Conservation (phyloP, 2,329 filamentous ascomycete genomes). For the Epichloe coenophiala region DNA sequence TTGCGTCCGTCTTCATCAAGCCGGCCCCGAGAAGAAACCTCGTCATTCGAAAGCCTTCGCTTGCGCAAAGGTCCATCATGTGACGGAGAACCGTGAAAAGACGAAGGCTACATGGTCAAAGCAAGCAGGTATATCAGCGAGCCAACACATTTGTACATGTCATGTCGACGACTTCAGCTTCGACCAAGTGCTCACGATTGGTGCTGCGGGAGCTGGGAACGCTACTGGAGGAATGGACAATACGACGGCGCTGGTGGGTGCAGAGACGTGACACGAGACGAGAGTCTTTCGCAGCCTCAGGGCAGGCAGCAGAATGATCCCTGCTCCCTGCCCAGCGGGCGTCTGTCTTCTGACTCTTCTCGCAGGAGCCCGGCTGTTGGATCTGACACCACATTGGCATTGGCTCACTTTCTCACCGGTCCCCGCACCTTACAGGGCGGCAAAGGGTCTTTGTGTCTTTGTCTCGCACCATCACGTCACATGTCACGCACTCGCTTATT, state of each 20-base stretch:
- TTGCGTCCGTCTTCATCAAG: not conserved
- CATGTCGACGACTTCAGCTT: not conserved
- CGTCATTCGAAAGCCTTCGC: not conserved
- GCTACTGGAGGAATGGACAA: not conserved
- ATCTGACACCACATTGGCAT: constrained; percentile 2
- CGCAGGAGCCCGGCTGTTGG: not conserved
- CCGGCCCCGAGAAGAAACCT: not conserved
- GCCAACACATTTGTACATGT: not conserved
- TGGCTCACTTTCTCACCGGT: constrained; percentile 12
- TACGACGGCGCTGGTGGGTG: not conserved
- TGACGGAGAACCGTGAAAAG: too few species aligned
- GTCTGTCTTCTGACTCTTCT: not conserved
- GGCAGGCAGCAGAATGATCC: not conserved
- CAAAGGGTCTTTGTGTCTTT: constrained; percentile 1
- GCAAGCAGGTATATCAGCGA: not conserved
- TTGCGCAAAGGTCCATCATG: not conserved
- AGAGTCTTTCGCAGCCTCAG: not conserved
- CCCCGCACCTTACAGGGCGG: constrained; percentile 7
- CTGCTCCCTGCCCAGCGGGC: not conserved
- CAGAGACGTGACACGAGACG: not conserved
- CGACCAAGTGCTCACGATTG: not conserved
- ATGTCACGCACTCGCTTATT: not conserved
- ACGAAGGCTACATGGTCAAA: not conserved
- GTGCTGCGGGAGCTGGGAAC: not conserved
- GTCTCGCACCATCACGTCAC: constrained; percentile 5